Conservation (phyloP, 805 yeast genomes). For the Metschnikowia drakensbergensis region DNA sequence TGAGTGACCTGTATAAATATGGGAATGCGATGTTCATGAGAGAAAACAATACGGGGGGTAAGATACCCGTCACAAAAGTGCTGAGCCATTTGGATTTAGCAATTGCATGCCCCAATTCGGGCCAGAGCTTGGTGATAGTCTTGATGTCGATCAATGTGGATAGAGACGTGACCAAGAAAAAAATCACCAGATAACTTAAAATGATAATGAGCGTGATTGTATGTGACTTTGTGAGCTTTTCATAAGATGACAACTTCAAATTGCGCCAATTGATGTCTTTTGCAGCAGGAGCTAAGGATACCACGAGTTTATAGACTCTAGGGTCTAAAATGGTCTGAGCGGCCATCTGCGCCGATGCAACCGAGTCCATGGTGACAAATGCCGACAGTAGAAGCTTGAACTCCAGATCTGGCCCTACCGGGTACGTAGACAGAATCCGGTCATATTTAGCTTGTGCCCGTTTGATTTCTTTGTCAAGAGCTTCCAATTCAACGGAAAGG, state of each 20-base stretch:
- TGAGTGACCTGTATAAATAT: constrained; percentile 49
- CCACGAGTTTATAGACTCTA: constrained; percentile 40
- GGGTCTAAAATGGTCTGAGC: constrained; percentile 46
- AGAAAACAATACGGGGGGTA: constrained; percentile 59
- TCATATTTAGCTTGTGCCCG: constrained; percentile 32
- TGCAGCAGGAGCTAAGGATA: constrained; percentile 45
- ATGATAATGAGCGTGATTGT: constrained; percentile 42
- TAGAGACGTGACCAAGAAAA: constrained; percentile 54
- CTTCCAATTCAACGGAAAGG: constrained; percentile 31
- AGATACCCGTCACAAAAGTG: constrained; percentile 56
- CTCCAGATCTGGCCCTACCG: constrained; percentile 22
- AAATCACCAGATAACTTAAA: constrained; percentile 47
- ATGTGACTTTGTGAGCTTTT: constrained; percentile 38
- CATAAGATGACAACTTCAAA: constrained; percentile 38
- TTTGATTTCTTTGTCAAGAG: constrained; percentile 38
- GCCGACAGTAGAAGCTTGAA: constrained; percentile 45
- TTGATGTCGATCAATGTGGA: constrained; percentile 54
- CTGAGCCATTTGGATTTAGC: constrained; percentile 48
- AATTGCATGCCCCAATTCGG: constrained; percentile 52
- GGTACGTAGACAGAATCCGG: constrained; percentile 23
- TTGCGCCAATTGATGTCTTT: constrained; percentile 45
- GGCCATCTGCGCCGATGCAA: constrained; percentile 48
- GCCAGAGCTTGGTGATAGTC: constrained; percentile 56
- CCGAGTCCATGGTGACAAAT: constrained; percentile 46
- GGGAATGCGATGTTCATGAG: constrained; percentile 51